phyloP scores from a whole-genome alignment of 148 eudicot species.

The Vaccinium corymbosum region DNA sequence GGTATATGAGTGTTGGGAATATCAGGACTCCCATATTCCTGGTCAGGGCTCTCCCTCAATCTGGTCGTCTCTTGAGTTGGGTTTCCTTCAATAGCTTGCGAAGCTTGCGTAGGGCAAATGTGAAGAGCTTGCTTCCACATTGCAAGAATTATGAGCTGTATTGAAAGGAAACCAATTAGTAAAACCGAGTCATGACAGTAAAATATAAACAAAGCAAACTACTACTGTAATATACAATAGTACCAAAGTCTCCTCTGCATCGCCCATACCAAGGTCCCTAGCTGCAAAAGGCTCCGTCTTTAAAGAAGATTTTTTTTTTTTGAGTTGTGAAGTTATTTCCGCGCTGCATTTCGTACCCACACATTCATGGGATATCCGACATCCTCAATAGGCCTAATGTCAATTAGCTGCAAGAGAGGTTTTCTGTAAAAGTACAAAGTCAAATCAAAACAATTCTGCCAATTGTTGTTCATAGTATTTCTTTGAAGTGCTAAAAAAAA shows the following conservation, averaged over 20 bases:
- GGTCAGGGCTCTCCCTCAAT: constrained; percentile 31
- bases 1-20: constrained; percentile 32
- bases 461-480: background rate
- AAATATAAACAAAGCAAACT: background rate
- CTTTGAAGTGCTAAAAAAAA: background rate
- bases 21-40: constrained; percentile 42
- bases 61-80: constrained; percentile 41
- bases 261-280: background rate
- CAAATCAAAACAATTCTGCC: background rate
- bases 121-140: constrained; percentile 92
- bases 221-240: background rate
- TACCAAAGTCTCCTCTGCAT: background rate
- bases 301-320: background rate
- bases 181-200: background rate
- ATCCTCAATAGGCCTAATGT: background rate
- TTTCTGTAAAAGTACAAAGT: background rate
- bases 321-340: background rate
- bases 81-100: constrained; percentile 67
- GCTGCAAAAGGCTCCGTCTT: background rate
- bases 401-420: background rate
- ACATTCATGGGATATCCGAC: background rate
- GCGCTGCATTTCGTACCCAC: background rate
- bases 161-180: constrained; percentile 24
- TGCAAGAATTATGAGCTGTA: constrained; percentile 86
- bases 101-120: constrained; percentile 80